Conservation (phyloP, 2,329 filamentous ascomycete species). For the Colletotrichum tanaceti region DNA sequence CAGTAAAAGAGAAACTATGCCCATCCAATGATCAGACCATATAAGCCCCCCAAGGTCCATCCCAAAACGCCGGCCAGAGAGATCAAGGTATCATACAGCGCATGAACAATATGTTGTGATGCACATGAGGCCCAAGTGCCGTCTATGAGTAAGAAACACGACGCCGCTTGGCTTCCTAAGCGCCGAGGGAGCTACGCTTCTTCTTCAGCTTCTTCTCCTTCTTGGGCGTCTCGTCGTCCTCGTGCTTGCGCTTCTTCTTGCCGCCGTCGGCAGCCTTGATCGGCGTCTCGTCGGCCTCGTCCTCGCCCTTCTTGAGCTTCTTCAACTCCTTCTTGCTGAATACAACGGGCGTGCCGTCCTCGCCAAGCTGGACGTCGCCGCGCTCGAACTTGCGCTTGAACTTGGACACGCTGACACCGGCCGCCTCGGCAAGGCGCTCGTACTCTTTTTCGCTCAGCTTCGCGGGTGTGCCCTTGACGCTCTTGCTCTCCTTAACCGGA, state of each 20-base stretch:
- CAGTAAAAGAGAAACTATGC: constrained; percentile 41
- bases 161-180: constrained; percentile 39
- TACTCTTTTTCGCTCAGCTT: constrained; percentile 68
- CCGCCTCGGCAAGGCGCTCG: constrained; percentile 70
- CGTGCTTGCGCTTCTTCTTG: constrained; percentile 80
- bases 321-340: constrained; percentile 82
- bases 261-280: constrained; percentile 54
- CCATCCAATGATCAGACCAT: constrained; percentile 42
- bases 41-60: constrained; percentile 38
- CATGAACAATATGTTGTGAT: constrained; percentile 41
- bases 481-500: constrained; percentile 49
- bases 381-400: constrained; percentile 83
- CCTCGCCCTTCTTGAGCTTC: constrained; percentile 73
- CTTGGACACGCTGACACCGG: constrained; percentile 78
- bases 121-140: constrained; percentile 41
- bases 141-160: constrained; percentile 40
- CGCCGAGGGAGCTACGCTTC: constrained; percentile 49
- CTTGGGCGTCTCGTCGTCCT: constrained; percentile 75
- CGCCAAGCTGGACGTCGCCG: constrained; percentile 76
- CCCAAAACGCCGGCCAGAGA: constrained; percentile 42
- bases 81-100: constrained; percentile 44
- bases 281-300: constrained; percentile 59
- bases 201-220: constrained; percentile 68
- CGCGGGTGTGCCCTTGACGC: constrained; percentile 38
- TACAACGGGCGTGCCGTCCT: constrained; percentile 73